Base-by-base conservation (phyloP, 306 rosid genomes). In the Inga oerstediana region DNA sequence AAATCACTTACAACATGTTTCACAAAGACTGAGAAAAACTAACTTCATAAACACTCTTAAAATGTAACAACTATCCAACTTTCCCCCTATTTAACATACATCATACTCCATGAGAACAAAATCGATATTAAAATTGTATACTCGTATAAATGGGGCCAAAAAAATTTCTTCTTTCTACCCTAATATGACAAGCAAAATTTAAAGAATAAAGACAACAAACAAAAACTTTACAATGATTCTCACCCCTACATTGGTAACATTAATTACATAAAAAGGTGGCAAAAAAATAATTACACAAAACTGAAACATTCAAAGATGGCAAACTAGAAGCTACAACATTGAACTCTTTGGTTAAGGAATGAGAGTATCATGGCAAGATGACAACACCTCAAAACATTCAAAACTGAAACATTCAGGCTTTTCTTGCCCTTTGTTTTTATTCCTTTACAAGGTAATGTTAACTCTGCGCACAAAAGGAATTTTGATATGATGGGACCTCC, bases 331-430 rank as follows among this genome's bases (percentile, higher is more conserved):
- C 34, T 69, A 41, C 51, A 7, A 24, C 24, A 69, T 19, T 10
- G 51, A 9, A 20, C 32, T 43, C 52, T 22, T 69, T 11, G 52
- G 51, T 41, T 15, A n/a, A 10, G 52, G 52, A 70, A 69, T 43
- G 52, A 70, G n/a, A 35, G 54, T 27, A 70, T 70, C 19, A 39
- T 20, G 22, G 74, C 15, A 7, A 15, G 61, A 39, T 14, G 54
- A 17, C 64, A 35, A 35, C 22, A 68, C 75, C 70, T 69, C 20
- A 51, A n/a, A 81, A 45, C 67, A 64, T 66, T 30, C 76, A 75
- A 79, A 30, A 66, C 46, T n/a, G 45, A 9, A 1, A 62, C 68
- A 13, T 27, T 0, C 12, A 22, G 37, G 11, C 3, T 59, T 17
- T 16, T 1, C 20, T 6, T 13, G 48, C 58, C 58, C 13, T 51